These are phyloP conservation scores for Kluyveromyces dobzhanskii DNA, from an alignment of 805 yeast genomes.

Conservation along the genomic window DNA sequence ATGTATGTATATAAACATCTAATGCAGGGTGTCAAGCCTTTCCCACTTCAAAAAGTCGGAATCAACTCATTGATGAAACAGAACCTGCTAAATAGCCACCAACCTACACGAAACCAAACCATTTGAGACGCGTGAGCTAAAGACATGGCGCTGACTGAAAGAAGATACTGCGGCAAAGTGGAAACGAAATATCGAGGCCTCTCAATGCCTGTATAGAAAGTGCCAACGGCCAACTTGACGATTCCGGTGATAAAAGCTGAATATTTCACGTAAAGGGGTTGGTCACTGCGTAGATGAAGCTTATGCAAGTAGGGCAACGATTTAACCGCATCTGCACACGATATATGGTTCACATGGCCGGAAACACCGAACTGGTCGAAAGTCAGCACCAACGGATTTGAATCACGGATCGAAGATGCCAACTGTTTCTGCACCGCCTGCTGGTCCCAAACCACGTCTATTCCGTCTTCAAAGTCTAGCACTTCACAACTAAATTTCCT, in stretches of 20 bases:
- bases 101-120: conserved; percentile 91
- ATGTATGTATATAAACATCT: not conserved
- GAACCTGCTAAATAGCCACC: conserved; percentile 74
- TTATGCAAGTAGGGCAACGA: conserved; percentile 7
- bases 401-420: conserved; percentile 17
- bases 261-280: conserved; percentile 17
- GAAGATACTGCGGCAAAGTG: conserved; percentile 24
- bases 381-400: conserved; percentile 40
- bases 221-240: conserved; percentile 7
- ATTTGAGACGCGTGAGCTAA: conserved; percentile 81
- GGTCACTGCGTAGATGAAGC: conserved; percentile 12
- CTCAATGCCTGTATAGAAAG: conserved; percentile 13
- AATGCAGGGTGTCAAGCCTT: too few relatives aligned
- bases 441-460: conserved; percentile 56
- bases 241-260: conserved; percentile 15
- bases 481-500: conserved; percentile 17
- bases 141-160: conserved; percentile 62
- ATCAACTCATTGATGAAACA: conserved; percentile 62
- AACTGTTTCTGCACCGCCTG: conserved; percentile 35
- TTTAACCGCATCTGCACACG: conserved; percentile 46
- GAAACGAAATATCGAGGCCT: conserved; percentile 32
- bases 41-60: not conserved
- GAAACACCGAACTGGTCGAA: conserved; percentile 83
- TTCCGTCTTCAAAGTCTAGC: conserved; percentile 54
- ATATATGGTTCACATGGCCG: conserved; percentile 76